These are phyloP conservation scores for Mycocentrospora acerina DNA, from an alignment of 2,329 filamentous ascomycete genomes.

Conservation along the genomic window DNA sequence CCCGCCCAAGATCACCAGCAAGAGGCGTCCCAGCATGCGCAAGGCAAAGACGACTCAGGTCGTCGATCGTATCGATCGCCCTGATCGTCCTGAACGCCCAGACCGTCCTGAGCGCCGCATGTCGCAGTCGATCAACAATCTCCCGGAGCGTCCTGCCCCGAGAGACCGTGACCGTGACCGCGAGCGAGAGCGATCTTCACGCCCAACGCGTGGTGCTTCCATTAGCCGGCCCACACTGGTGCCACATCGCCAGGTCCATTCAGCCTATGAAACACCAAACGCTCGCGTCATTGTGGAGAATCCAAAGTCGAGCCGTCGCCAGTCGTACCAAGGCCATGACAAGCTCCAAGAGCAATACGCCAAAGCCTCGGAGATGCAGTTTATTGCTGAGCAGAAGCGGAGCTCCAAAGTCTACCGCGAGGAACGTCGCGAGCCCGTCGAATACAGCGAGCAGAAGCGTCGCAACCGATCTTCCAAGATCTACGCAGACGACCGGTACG, in stretches of 20 bases:
- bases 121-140: slow-evolving; percentile 13
- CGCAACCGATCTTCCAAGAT: slow-evolving; percentile 15
- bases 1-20: slow-evolving; percentile 18
- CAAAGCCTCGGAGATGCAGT: background rate
- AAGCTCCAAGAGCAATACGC: slow-evolving; percentile 14
- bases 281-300: slow-evolving; percentile 32
- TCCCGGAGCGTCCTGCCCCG: slow-evolving; percentile 12
- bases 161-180: slow-evolving; percentile 17
- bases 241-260: slow-evolving; percentile 36
- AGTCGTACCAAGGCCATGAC: slow-evolving; percentile 32
- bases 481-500: slow-evolving; percentile 10
- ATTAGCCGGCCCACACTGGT: slow-evolving; percentile 37
- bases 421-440: background rate
- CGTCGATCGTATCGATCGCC: slow-evolving; percentile 6
- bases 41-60: slow-evolving; percentile 30
- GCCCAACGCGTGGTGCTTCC: slow-evolving; percentile 20
- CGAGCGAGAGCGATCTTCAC: slow-evolving; percentile 15
- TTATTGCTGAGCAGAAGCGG: background rate
- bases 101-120: slow-evolving; percentile 6
- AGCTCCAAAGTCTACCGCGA: background rate
- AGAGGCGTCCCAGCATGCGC: slow-evolving; percentile 24
- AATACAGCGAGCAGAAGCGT: slow-evolving; percentile 14
- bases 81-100: slow-evolving; percentile 5
- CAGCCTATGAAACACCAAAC: slow-evolving; percentile 26
- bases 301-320: slow-evolving; percentile 23